phyloP scores from a whole-genome alignment of 2,329 filamentous ascomycete genomes.

The Tolypocladium ovalisporum region DNA sequence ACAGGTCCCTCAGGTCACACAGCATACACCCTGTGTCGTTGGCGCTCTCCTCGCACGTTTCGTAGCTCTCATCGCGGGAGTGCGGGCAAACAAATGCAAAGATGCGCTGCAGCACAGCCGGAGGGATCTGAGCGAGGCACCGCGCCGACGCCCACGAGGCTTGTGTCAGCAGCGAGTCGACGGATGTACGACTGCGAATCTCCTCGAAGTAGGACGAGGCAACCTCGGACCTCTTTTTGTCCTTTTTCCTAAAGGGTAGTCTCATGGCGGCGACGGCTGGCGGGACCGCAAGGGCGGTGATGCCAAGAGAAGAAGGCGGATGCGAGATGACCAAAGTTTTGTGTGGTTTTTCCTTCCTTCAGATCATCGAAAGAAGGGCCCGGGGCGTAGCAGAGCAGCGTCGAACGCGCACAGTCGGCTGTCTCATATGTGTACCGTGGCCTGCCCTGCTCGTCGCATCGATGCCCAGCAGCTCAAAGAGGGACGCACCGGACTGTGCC shows the following conservation, averaged over 20 bases:
- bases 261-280: constrained; percentile 18
- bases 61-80: constrained; percentile 63
- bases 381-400: not conserved
- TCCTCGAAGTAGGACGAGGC: constrained; percentile 15
- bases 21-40: constrained; percentile 79
- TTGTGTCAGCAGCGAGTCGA: constrained; percentile 17
- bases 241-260: constrained; percentile 24
- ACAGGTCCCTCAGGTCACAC: constrained; percentile 82
- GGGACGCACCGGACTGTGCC: not conserved
- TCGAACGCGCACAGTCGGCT: not conserved
- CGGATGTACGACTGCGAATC: constrained; percentile 14
- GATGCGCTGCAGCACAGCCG: constrained; percentile 62
- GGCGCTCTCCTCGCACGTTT: constrained; percentile 71
- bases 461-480: not conserved
- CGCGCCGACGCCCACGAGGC: constrained; percentile 30
- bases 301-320: not conserved
- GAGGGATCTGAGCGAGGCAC: constrained; percentile 46
- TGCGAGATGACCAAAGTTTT: not conserved
- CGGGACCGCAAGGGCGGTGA: not conserved
- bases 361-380: not conserved
- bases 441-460: not conserved
- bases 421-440: not conserved
- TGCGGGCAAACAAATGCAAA: constrained; percentile 81
- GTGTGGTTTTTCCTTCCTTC: not conserved
- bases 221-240: constrained; percentile 21